A percentile compares a stretch with the other conserved stretches of the same genome.
These are phyloP conservation scores for Phytophthora ohioensis DNA, from an alignment of 352 stramenopile genomes.

Conservation along the genomic window DNA sequence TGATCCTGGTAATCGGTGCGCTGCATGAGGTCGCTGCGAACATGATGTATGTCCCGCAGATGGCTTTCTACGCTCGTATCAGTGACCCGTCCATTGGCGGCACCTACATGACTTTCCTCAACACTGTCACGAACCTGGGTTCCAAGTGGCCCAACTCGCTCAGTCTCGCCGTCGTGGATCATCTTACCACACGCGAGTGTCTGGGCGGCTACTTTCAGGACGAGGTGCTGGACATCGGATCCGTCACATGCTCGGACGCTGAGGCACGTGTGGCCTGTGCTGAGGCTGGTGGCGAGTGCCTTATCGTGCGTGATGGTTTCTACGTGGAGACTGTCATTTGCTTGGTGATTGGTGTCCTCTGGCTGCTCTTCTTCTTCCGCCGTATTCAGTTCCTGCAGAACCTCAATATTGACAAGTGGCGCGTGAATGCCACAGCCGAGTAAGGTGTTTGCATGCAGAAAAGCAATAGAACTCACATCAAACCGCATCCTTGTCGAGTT, in stretches of 20 bases:
- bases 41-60: constrained; percentile 96
- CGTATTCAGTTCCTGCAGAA: constrained; percentile 80
- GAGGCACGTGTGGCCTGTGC: constrained; percentile 70
- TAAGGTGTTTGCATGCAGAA: constrained; percentile 25
- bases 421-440: constrained; percentile 53
- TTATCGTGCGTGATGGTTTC: constrained; percentile 85
- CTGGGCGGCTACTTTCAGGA: constrained; percentile 74
- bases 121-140: constrained; percentile 98
- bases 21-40: constrained; percentile 89
- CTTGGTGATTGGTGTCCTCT: constrained; percentile 69
- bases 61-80: constrained; percentile 98
- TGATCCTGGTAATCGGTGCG: constrained; percentile 74
- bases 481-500: constrained; percentile 9
- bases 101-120: constrained; percentile 99
- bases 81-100: constrained; percentile 98
- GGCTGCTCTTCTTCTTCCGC: constrained; percentile 75
- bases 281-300: constrained; percentile 68
- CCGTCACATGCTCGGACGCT: constrained; percentile 79
- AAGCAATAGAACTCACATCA: constrained; percentile 36
- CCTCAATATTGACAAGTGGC: constrained; percentile 87
- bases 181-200: constrained; percentile 82
- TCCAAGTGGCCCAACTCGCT: constrained; percentile 94
- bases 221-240: constrained; percentile 78
- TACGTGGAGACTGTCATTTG: constrained; percentile 84
- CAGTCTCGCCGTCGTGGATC: constrained; percentile 84